Evolutionary conservation across 176 grass and related monocot species (phyloP).

Genomic region (Hordeum marinum): DNA sequence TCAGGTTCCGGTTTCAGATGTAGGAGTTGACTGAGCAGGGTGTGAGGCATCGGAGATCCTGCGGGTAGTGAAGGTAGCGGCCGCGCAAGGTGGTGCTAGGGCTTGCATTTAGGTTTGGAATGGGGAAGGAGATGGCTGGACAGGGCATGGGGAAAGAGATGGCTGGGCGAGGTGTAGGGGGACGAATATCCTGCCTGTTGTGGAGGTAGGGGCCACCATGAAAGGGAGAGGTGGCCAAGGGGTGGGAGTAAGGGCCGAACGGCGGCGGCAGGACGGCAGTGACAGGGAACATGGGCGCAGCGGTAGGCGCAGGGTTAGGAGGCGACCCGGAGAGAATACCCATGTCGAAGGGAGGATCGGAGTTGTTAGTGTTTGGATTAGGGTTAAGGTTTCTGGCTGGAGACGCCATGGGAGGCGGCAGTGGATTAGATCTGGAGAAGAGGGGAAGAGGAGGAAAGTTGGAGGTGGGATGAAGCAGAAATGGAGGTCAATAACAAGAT

Average conservation of each 20-base stretch:
- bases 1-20: background rate
- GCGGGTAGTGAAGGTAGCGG: background rate
- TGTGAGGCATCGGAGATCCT: background rate
- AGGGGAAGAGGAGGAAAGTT: conserved; percentile 9
- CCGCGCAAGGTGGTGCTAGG: background rate
- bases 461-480: conserved; percentile 17
- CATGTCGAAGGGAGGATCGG: conserved; percentile 35
- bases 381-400: conserved; percentile 65
- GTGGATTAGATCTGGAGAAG: conserved; percentile 32
- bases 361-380: conserved; percentile 11
- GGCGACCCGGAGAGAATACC: conserved; percentile 55
- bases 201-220: conserved; percentile 53
- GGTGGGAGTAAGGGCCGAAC: background rate
- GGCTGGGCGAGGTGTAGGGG: conserved; percentile 28
- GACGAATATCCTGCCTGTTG: conserved; percentile 44
- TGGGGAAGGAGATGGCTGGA: background rate
- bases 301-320: conserved; percentile 54
- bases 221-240: background rate
- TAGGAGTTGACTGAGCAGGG: background rate
- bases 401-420: conserved; percentile 65
- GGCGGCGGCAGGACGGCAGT: background rate
- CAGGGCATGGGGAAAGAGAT: conserved; percentile 1
- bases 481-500: background rate
- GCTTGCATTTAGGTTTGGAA: background rate
- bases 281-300: background rate